Conservation (phyloP, 2,329 filamentous ascomycete genomes). For the Pseudogymnoascus sp. region DNA sequence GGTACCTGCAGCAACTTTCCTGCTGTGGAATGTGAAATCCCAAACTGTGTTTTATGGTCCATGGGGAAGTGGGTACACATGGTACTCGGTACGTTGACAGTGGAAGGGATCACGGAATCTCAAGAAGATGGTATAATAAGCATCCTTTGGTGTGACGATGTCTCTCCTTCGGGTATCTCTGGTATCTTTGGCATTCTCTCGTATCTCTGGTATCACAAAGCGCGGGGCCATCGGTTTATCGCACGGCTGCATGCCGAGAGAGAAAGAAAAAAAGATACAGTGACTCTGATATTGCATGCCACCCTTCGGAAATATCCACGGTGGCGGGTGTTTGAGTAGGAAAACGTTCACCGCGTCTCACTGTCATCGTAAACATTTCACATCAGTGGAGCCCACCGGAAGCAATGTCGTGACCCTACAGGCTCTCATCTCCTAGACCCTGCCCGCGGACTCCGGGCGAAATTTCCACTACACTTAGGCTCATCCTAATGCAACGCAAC, state of each 20-base stretch:
- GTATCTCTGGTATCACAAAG: neutral
- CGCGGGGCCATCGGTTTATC: neutral
- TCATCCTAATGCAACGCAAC: conserved; percentile 9
- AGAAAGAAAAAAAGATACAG: neutral
- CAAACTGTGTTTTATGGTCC: conserved; percentile 6
- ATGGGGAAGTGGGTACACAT: conserved; percentile 4
- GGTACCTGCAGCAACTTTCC: conserved; percentile 6
- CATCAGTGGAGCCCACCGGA: neutral
- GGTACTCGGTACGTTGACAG: neutral
- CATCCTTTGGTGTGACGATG: neutral
- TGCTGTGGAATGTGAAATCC: conserved; percentile 1
- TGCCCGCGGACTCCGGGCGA: neutral
- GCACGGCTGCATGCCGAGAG: neutral
- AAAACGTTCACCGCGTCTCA: conserved; percentile 2
- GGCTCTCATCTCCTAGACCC: neutral
- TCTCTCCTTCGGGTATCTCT: neutral
- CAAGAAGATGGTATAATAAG: conserved; percentile 2
- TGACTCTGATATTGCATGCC: neutral
- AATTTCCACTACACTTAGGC: conserved; percentile 6
- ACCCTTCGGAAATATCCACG: neutral
- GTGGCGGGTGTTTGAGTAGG: neutral
- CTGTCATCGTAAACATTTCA: conserved; percentile 6
- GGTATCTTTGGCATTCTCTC: neutral
- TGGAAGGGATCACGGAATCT: neutral
- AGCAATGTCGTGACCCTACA: conserved; percentile 5